Evolutionary conservation across 225 moss, liverwort and hornwort species (phyloP).

Genomic region (Anthoceros angustus): DNA sequence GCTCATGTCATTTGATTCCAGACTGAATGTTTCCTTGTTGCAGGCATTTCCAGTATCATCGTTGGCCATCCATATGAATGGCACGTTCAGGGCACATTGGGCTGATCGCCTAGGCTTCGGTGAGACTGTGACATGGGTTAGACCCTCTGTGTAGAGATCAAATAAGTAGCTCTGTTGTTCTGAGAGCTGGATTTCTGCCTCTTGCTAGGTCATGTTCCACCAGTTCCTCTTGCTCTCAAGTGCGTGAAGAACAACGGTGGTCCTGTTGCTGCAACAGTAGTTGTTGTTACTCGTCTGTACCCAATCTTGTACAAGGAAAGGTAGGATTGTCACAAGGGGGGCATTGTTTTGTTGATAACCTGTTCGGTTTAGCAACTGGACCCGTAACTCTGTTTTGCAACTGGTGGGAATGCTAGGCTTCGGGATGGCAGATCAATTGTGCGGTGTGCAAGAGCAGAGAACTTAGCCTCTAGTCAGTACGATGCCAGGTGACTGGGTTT

Average conservation of each 20-base stretch:
- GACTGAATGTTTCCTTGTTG: neutral
- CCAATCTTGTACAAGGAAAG: neutral
- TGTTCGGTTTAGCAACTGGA: neutral
- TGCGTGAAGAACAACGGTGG: neutral
- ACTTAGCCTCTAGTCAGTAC: neutral
- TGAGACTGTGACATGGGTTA: slow-evolving; percentile 11
- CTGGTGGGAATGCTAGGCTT: neutral
- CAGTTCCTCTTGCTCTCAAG: neutral
- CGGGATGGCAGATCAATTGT: neutral
- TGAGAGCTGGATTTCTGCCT: neutral
- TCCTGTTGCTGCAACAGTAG: neutral
- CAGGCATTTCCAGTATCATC: slow-evolving; percentile 19
- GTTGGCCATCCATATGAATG: slow-evolving; percentile 23
- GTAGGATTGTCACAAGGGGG: neutral
- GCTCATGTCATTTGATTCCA: neutral
- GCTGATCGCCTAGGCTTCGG: slow-evolving; percentile 25
- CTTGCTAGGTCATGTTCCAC: neutral
- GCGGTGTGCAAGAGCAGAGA: neutral
- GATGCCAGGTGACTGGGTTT: neutral
- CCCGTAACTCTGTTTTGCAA: neutral
- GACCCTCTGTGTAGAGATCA: neutral
- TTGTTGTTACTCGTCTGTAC: neutral
- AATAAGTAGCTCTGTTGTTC: no score
- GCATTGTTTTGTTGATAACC: neutral
- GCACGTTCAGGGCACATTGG: slow-evolving; percentile 18